phyloP scores from a whole-genome alignment of 2,329 filamentous ascomycete species.

The Claviceps fusiformis region DNA sequence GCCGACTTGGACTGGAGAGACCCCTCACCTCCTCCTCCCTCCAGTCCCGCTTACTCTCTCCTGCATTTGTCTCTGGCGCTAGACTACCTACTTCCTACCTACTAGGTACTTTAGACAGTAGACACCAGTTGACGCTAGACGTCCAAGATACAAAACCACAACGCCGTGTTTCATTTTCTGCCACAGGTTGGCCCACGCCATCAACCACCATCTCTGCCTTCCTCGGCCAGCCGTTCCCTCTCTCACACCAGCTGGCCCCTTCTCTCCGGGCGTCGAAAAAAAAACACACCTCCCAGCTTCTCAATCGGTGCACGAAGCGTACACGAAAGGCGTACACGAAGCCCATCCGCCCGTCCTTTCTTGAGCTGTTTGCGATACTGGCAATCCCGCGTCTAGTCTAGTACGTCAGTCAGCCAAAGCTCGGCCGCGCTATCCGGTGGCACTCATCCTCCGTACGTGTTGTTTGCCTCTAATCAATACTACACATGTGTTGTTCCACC shows the following conservation, averaged over 20 bases:
- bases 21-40: neutral
- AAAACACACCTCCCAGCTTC: too few species aligned
- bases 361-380: neutral
- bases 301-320: too few species aligned
- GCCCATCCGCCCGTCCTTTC: too few species aligned
- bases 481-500: neutral
- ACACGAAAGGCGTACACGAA: neutral
- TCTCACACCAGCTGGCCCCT: neutral
- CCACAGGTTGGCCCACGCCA: neutral
- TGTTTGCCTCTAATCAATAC: neutral
- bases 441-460: neutral
- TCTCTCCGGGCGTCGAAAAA: neutral
- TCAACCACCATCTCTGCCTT: neutral
- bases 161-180: neutral
- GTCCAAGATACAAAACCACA: neutral
- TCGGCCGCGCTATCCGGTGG: neutral
- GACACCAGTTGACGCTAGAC: neutral
- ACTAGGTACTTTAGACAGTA: too few species aligned
- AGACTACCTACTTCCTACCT: too few species aligned
- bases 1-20: neutral
- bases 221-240: neutral
- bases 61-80: slow-evolving; percentile 5
- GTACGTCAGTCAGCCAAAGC: neutral
- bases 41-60: neutral
- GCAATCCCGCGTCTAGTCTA: neutral